phyloP scores from a whole-genome alignment of 2,329 filamentous ascomycete species.

The Mycosphaerella arachidis region DNA sequence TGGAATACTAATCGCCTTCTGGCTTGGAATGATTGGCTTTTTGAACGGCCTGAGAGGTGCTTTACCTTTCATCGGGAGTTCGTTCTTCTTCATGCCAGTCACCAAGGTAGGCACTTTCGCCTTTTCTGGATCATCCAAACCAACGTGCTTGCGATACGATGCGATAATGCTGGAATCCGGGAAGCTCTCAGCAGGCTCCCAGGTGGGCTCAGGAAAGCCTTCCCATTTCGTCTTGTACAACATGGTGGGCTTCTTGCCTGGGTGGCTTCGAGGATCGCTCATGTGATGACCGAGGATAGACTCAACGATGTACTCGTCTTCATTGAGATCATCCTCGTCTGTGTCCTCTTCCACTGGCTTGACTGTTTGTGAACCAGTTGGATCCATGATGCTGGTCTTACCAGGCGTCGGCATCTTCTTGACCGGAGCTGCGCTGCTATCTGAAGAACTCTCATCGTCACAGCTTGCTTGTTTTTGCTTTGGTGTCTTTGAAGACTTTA shows the following conservation, averaged over 20 bases:
- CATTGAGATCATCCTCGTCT: slow-evolving; percentile 11
- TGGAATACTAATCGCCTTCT: neutral
- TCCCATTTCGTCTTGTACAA: slow-evolving; percentile 34
- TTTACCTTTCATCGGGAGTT: neutral
- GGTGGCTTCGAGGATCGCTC: slow-evolving; percentile 30
- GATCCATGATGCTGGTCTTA: slow-evolving; percentile 23
- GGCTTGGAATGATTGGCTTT: neutral
- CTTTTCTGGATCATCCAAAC: slow-evolving; percentile 7
- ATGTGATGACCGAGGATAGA: slow-evolving; percentile 28
- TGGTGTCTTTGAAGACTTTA: slow-evolving; percentile 5
- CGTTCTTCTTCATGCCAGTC: neutral
- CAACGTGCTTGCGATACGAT: slow-evolving; percentile 24
- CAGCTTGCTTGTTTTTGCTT: neutral
- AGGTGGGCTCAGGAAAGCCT: slow-evolving; percentile 29
- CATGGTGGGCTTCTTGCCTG: slow-evolving; percentile 27
- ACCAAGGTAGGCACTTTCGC: neutral
- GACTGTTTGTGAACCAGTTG: slow-evolving; percentile 8
- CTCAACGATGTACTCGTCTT: slow-evolving; percentile 28
- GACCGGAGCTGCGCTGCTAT: neutral
- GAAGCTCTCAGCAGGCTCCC: slow-evolving; percentile 34
- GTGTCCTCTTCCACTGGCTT: neutral
- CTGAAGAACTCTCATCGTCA: neutral
- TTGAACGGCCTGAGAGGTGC: neutral
- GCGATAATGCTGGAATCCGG: slow-evolving; percentile 24
- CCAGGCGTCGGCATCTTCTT: neutral